Conservation (phyloP, 305 asterid species). For the Coffea humblotiana region DNA sequence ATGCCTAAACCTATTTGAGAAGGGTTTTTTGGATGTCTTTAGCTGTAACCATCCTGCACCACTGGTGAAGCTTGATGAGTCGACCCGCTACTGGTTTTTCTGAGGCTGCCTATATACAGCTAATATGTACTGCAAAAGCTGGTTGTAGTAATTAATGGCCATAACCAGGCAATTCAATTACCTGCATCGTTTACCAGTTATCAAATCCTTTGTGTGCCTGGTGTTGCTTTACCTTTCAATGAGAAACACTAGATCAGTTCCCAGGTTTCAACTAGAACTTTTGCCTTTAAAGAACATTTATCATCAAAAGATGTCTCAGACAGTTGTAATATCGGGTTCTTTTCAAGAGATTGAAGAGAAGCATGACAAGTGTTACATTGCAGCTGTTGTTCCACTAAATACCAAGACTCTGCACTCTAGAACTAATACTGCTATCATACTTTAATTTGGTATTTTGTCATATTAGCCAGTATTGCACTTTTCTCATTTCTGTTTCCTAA, state of each 20-base stretch:
- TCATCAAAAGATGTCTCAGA: not conserved
- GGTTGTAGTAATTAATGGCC: not conserved
- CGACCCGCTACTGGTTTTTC: not conserved
- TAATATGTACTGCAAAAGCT: not conserved
- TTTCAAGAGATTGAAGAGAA: not conserved
- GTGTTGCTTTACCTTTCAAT: not conserved
- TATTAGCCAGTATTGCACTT: not conserved
- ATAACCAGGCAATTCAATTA: not conserved
- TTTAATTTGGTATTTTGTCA: not conserved
- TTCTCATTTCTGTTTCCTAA: not conserved
- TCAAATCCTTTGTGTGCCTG: not conserved
- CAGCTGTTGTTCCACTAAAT: not conserved
- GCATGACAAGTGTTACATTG: not conserved
- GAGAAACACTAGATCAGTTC: not conserved
- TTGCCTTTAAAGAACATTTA: not conserved
- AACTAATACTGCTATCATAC: not conserved
- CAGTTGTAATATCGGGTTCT: not conserved
- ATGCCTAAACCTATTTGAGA: not conserved
- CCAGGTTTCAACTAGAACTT: not conserved
- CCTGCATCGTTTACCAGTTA: not conserved
- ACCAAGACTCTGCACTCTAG: not conserved
- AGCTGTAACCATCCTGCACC: not conserved
- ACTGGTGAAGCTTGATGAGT: not conserved
- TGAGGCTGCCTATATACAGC: not conserved
- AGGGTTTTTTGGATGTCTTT: not conserved